Evolutionary conservation across 345 rosid genomes (phyloP).

Genomic region (Eutrema japonicum): DNA sequence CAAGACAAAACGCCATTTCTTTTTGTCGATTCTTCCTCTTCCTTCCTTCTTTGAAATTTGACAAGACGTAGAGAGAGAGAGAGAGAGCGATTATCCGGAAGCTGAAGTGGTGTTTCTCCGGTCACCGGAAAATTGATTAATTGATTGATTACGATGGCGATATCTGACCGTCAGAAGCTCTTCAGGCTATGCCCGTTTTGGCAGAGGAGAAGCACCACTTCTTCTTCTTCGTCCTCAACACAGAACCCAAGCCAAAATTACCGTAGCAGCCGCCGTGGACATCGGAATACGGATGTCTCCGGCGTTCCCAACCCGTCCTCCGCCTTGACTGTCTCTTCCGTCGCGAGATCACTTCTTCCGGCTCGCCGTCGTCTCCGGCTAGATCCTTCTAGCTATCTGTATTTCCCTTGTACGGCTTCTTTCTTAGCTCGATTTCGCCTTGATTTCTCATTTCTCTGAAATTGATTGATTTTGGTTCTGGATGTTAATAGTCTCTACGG

Average conservation of each 20-base stretch:
- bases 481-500: background rate
- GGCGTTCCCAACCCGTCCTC: constrained; percentile 45
- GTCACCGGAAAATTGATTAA: constrained; percentile 5
- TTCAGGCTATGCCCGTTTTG: constrained; percentile 81
- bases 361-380: constrained; percentile 87
- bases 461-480: constrained; percentile 13
- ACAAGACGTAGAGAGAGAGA: no score
- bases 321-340: constrained; percentile 60
- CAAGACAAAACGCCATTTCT: constrained; percentile 34
- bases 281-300: constrained; percentile 44
- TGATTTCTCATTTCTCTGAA: background rate
- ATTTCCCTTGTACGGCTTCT: constrained; percentile 72
- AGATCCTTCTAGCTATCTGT: constrained; percentile 79
- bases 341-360: constrained; percentile 89
- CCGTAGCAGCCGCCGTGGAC: constrained; percentile 36
- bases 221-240: constrained; percentile 63
- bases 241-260: constrained; percentile 52
- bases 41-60: background rate
- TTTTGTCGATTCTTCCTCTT: constrained; percentile 13
- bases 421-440: background rate
- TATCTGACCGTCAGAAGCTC: constrained; percentile 56
- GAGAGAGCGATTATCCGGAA: background rate
- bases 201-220: constrained; percentile 55
- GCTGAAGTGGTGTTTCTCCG: constrained; percentile 19
- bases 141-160: constrained; percentile 54